Evolutionary conservation across 1,139 yeast genomes (phyloP), one percentile per base, ranked within the genome.

Genomic region (Zygosaccharomyces sapae): DNA sequence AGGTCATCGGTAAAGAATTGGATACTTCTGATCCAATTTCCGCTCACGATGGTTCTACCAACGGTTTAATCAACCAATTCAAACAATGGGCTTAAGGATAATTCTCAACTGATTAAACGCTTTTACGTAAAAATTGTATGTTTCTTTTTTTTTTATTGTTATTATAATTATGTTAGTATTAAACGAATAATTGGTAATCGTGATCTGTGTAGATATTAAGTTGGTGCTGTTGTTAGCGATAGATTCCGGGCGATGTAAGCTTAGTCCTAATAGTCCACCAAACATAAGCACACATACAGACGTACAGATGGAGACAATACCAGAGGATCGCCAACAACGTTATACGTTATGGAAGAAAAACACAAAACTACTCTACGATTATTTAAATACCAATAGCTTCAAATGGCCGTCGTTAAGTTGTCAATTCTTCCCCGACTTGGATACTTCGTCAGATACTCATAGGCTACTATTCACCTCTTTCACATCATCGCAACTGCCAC

Each of bases 31-130:
- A 70, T 42, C 71, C 73, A 43, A 83, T 86, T 50, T 65, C 73
- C 38, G 65, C 81, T 51, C 98, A 92, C 70, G 98, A 92, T 68
- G 83, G 84, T 37, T 86, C 96, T 46, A 92, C 98, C 62, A 86
- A 84, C 67, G 88, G 86, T 54, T 80, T 92, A 73, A 88, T 92
- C 72, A 90, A 92, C 83, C 86, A 85, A 72, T 92, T 88, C 82
- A 89, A 90, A 77, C 69, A 77, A 64, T 90, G 97, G 97, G 76
- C 86, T 65, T 74, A 55, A 60, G 38, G 40, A 12, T 27, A 2
- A 16, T 16, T 16, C 2, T 16, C 16, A 16, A 16, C 16, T 16
- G 16, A 16, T 16, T 16, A 16, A 16, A 16, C 16, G 16, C 16
- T 16, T 16, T 27, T 27, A 24, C 31, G 31, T 29, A 25, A 16